Evolutionary conservation across 306 rosid species (phyloP), one percentile per base, ranked within the genome.

Genomic region (Ceratonia siliqua): DNA sequence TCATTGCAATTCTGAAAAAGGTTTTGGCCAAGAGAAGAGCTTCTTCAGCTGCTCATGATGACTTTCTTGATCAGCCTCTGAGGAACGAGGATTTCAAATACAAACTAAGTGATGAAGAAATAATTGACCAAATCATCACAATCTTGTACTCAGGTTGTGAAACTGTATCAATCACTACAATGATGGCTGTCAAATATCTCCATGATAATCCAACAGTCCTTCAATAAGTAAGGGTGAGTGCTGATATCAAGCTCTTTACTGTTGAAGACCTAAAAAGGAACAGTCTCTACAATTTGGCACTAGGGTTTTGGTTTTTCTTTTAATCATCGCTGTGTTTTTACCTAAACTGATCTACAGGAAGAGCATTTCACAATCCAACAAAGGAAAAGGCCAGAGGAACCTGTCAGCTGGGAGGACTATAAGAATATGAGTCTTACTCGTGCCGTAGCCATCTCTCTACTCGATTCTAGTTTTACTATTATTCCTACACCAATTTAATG

Each of bases 161-260:
- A 82, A 92, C 96, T 21, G 97, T 92, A 48, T 92, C 97, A 6
- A 85, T 89, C 1, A 89, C 96, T 17, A 79, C 96, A n/a, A 89
- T 92, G 96, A 92, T 92, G 97, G 83, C 90, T 58, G 79, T 89
- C 57, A 89, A 89, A 62, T 92, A 82, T 49, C 89, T 92, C 50
- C 85, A 79, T 78, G 93, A 92, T 81, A 82, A 89, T 73, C 97
- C 97, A 17, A 77, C 55, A 65, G 87, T 61, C 71, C 93, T 92
- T 55, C 77, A 89, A 50, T 82, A 75, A 54, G 72, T 89, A 17
- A 82, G 92, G 75, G 97, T 89, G 33, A 9, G 83, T 41, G 30
- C 62, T 11, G 17, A 25, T n/a, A 56, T 41, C 64, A 53, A 3
- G 30, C 52, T 13, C 59, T 48, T 46, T 11, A 15, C 21, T 43